These are phyloP conservation scores for Fragosphaeria purpurea DNA, from an alignment of 2,329 filamentous ascomycete species.

Conservation along the genomic window DNA sequence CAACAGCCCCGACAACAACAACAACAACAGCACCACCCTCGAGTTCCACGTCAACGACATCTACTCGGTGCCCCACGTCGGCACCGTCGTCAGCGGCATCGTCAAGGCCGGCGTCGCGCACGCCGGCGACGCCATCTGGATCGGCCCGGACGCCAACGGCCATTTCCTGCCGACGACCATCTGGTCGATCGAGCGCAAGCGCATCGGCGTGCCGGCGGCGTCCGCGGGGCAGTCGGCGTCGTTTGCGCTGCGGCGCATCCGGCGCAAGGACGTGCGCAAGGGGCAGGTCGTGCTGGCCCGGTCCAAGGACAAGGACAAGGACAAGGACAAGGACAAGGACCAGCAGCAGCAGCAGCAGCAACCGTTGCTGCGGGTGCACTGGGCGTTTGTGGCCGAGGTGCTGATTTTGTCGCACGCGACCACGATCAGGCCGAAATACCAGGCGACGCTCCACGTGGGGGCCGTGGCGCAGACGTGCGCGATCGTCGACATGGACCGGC, in stretches of 20 bases:
- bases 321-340: constrained; percentile 71
- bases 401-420: constrained; percentile 92
- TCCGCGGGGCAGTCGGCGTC: constrained; percentile 88
- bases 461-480: constrained; percentile 91
- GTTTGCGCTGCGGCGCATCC: constrained; percentile 79
- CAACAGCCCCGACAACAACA: constrained; percentile 57
- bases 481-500: constrained; percentile 95
- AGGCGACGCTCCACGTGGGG: constrained; percentile 96
- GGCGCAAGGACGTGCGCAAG: constrained; percentile 87
- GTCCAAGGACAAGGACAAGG: constrained; percentile 35
- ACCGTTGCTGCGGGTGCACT: constrained; percentile 53
- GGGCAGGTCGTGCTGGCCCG: constrained; percentile 78
- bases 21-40: constrained; percentile 84
- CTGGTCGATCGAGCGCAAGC: constrained; percentile 87
- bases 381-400: constrained; percentile 78
- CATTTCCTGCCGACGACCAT: constrained; percentile 82
- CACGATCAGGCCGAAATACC: constrained; percentile 93
- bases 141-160: constrained; percentile 84
- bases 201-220: constrained; percentile 77
- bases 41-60: constrained; percentile 97
- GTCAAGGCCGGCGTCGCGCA: constrained; percentile 83
- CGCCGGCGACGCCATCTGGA: constrained; percentile 76
- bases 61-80: constrained; percentile 94
- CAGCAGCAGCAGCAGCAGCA: constrained; percentile 34
- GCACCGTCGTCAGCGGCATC: constrained; percentile 90